Percentiles rank a stretch among this genome's conserved stretches.
Conservation (phyloP, 2,329 filamentous ascomycete species). For the Nannizzia gypsea region DNA sequence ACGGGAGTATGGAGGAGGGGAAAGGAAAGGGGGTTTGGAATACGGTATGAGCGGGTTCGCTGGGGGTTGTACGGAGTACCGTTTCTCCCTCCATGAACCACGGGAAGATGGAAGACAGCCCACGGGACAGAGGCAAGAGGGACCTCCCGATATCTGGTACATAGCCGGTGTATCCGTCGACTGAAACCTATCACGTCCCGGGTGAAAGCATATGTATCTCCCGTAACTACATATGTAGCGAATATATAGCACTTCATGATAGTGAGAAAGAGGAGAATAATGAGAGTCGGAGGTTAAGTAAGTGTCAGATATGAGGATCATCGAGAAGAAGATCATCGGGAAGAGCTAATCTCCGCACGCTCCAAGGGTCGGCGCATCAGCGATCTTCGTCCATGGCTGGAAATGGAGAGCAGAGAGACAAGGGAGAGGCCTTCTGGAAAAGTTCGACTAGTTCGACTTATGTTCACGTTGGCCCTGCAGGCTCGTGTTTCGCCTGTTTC, state of each 20-base stretch:
- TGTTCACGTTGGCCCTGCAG: neutral
- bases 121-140: neutral
- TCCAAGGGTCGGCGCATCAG: neutral
- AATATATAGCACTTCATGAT: neutral
- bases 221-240: neutral
- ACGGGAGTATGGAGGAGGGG: too few relatives aligned
- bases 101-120: neutral
- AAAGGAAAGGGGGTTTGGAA: neutral
- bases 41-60: neutral
- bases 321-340: neutral
- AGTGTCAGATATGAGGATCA: slow-evolving; percentile 1
- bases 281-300: slow-evolving; percentile 2
- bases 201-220: too few relatives aligned
- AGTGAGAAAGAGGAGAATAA: neutral
- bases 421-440: neutral
- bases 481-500: slow-evolving; percentile 1
- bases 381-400: neutral
- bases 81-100: neutral
- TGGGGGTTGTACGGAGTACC: neutral
- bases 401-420: neutral
- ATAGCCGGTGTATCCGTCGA: neutral
- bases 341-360: slow-evolving; percentile 2
- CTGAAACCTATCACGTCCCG: neutral
- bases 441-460: neutral
- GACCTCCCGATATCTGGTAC: neutral